These are phyloP conservation scores for Cladorrhinum sp. DNA, from an alignment of 2,329 filamentous ascomycete genomes.

Conservation along the genomic window DNA sequence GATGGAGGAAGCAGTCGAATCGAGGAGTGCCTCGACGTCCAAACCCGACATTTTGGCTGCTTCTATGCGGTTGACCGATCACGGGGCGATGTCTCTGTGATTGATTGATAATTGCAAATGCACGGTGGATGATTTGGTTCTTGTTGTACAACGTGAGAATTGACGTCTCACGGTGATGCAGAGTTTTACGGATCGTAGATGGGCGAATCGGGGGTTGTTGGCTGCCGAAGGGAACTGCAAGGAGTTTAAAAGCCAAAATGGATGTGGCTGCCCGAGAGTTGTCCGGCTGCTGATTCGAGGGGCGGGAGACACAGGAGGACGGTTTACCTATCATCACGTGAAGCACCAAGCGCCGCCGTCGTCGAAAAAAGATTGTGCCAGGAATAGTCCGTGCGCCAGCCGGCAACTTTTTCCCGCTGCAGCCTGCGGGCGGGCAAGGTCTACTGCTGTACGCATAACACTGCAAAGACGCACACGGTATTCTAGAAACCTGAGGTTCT, in stretches of 20 bases:
- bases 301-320: not conserved
- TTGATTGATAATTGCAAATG: not conserved
- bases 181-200: not conserved
- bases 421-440: not conserved
- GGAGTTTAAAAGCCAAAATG: constrained; percentile 1
- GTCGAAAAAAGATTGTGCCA: not conserved
- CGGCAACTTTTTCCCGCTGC: not conserved
- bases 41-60: constrained; percentile 57
- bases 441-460: not conserved
- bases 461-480: not conserved
- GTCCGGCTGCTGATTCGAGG: constrained; percentile 3
- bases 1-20: constrained; percentile 68
- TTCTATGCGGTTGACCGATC: not conserved
- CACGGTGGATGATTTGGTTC: not conserved
- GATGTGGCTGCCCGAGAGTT: constrained; percentile 3
- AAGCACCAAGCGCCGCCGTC: not conserved
- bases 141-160: not conserved
- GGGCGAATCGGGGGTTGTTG: not conserved
- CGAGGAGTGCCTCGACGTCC: constrained; percentile 88
- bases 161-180: not conserved
- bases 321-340: constrained; percentile 3
- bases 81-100: not conserved
- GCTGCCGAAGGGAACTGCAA: not conserved
- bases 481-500: not conserved
- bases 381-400: not conserved